Conservation (phyloP, 305 asterid species). For the Fraxinus sp. region DNA sequence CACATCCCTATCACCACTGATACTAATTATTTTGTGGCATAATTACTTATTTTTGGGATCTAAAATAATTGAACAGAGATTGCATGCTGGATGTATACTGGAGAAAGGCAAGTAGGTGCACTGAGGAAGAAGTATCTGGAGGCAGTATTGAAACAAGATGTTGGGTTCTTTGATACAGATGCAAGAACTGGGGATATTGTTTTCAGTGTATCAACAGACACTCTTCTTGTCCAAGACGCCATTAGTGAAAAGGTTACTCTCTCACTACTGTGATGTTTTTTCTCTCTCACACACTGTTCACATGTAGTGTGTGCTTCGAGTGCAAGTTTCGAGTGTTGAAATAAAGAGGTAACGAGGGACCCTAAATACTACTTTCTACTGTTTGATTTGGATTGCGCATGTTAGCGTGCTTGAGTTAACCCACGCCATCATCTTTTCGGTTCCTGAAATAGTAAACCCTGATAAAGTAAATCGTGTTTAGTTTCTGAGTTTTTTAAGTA, state of each 20-base stretch:
- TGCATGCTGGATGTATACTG: conserved; percentile 97
- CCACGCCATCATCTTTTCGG: conserved; percentile 12
- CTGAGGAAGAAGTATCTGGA: conserved; percentile 90
- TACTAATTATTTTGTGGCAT: background rate
- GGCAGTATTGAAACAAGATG: conserved; percentile 93
- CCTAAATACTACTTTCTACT: background rate
- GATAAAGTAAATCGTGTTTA: background rate
- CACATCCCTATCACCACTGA: conserved; percentile 54
- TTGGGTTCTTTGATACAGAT: conserved; percentile 98
- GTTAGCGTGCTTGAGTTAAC: conserved; percentile 21
- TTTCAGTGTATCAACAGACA: conserved; percentile 94
- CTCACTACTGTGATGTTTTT: background rate
- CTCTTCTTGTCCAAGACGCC: conserved; percentile 99
- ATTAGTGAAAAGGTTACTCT: conserved; percentile 84
- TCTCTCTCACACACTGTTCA: background rate
- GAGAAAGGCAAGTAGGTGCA: conserved; percentile 90
- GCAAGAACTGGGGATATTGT: conserved; percentile 98
- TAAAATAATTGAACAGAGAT: conserved; percentile 50
- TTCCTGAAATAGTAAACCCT: background rate
- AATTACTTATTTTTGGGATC: conserved; percentile 2
- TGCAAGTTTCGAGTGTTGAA: background rate
- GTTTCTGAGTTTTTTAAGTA: background rate
- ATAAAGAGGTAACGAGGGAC: conserved; percentile 24
- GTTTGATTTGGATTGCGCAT: conserved; percentile 20
- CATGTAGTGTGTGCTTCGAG: conserved; percentile 23